phyloP scores from a whole-genome alignment of 2,329 filamentous ascomycete species.

The Monosporascus sp. region DNA sequence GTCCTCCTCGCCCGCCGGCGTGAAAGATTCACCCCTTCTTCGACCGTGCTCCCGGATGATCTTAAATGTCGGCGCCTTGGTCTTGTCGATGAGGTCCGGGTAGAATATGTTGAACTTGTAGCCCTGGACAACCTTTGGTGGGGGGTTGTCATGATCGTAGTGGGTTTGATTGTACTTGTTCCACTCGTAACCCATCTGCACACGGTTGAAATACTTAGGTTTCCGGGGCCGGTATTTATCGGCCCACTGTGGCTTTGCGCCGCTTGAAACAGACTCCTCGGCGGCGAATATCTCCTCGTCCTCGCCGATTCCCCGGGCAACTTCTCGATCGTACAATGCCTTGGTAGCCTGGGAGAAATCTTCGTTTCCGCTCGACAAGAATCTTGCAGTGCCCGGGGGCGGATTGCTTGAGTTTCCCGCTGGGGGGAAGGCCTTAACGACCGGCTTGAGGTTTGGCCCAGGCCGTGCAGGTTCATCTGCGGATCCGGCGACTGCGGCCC shows the following conservation, averaged over 20 bases:
- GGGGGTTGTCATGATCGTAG: conserved; percentile 97
- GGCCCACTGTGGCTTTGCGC: conserved; percentile 68
- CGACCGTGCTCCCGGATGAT: conserved; percentile 92
- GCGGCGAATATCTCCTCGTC: conserved; percentile 94
- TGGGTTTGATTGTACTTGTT: conserved; percentile 99
- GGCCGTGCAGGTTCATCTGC: conserved; percentile 15
- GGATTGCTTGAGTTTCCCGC: conserved; percentile 31
- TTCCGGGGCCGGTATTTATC: conserved; percentile 85
- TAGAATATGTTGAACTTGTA: conserved; percentile 99
- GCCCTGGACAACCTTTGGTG: conserved; percentile 95
- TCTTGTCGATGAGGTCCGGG: conserved; percentile 91
- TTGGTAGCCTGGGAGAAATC: conserved; percentile 85
- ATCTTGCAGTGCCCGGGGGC: conserved; percentile 58
- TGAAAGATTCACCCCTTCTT: conserved; percentile 84
- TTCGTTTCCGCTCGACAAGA: conserved; percentile 63
- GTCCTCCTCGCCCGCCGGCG: conserved; percentile 90
- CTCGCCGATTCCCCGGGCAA: conserved; percentile 83
- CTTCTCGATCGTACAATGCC: conserved; percentile 86
- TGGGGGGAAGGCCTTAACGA: conserved; percentile 14
- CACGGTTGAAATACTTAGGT: conserved; percentile 93
- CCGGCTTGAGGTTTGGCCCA: conserved; percentile 21
- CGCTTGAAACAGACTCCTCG: conserved; percentile 71
- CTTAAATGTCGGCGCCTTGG: conserved; percentile 89
- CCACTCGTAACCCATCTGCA: conserved; percentile 99
- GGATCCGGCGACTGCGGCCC: conserved; percentile 31